Percentiles rank a stretch among this genome's conserved stretches.
phyloP scores from a whole-genome alignment of 2,329 filamentous ascomycete genomes.

The Xylaria sp. region DNA sequence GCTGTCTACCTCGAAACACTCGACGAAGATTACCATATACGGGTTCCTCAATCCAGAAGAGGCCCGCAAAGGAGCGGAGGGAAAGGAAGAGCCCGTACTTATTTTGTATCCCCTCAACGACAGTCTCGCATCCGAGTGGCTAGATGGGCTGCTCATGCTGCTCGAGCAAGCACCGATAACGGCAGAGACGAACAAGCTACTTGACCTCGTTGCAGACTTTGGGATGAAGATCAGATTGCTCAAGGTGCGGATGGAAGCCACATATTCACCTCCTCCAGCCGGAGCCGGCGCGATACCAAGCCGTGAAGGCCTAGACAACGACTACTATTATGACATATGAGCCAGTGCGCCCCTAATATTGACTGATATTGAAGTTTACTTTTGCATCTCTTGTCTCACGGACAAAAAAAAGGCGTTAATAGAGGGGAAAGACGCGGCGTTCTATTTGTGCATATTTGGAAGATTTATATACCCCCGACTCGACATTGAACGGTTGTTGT shows the following conservation, averaged over 20 bases:
- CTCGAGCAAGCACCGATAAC: constrained; percentile 96
- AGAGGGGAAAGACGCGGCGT: constrained; percentile 17
- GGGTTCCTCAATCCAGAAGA: constrained; percentile 66
- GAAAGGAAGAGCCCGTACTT: constrained; percentile 79
- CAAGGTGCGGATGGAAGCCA: constrained; percentile 87
- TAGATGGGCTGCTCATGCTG: constrained; percentile 94
- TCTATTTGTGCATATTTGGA: constrained; percentile 25
- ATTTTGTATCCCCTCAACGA: constrained; percentile 85
- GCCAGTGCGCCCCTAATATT: background rate
- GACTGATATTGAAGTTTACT: no score
- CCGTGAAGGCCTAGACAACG: constrained; percentile 85
- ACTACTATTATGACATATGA: constrained; percentile 89
- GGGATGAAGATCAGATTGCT: constrained; percentile 91
- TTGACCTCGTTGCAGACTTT: constrained; percentile 87
- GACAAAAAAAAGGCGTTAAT: background rate
- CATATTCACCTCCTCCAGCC: constrained; percentile 72
- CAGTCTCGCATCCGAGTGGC: constrained; percentile 91
- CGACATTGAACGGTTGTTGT: constrained; percentile 19
- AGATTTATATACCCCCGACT: constrained; percentile 36
- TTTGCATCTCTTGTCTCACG: constrained; percentile 7
- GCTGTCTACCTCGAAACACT: constrained; percentile 55
- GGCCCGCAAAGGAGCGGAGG: constrained; percentile 49
- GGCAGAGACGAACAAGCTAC: constrained; percentile 91
- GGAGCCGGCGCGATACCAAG: constrained; percentile 81
- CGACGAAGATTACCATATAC: constrained; percentile 92